These are phyloP conservation scores for Backusella westeae DNA, from an alignment of 192 early-diverging fungal genomes.

Conservation along the genomic window DNA sequence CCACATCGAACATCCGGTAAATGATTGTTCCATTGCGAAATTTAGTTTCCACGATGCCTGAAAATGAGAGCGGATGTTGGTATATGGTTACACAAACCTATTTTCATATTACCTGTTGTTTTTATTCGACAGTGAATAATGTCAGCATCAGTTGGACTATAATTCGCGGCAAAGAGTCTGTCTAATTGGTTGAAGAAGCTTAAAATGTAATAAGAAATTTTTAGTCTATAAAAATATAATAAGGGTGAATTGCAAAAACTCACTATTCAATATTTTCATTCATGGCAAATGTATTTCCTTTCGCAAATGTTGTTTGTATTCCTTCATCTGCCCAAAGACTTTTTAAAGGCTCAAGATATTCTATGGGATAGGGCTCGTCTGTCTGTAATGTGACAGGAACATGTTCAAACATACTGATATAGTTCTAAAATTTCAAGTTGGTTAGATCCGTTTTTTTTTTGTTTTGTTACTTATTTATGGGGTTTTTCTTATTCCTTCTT, in stretches of 20 bases:
- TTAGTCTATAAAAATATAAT: neutral
- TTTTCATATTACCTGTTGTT: slow-evolving; percentile 43
- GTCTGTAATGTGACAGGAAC: slow-evolving; percentile 29
- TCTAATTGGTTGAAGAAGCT: slow-evolving; percentile 54
- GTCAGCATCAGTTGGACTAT: slow-evolving; percentile 51
- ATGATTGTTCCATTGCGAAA: slow-evolving; percentile 42
- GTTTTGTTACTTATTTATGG: neutral
- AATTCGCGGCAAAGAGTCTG: slow-evolving; percentile 39
- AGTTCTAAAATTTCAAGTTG: slow-evolving; percentile 10
- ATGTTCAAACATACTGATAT: slow-evolving; percentile 33
- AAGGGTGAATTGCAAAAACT: slow-evolving; percentile 3
- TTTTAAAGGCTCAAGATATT: slow-evolving; percentile 44
- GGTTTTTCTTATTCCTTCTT: neutral
- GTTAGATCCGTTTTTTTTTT: neutral
- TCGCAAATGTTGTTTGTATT: slow-evolving; percentile 38
- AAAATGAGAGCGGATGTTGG: neutral
- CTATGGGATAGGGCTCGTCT: slow-evolving; percentile 40
- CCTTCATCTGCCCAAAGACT: slow-evolving; percentile 47
- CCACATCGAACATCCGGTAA: slow-evolving; percentile 60
- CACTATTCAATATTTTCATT: slow-evolving; percentile 57
- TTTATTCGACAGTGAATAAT: slow-evolving; percentile 54
- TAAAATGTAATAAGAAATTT: neutral
- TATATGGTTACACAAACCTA: neutral
- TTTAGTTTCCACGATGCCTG: slow-evolving; percentile 53
- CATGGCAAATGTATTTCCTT: slow-evolving; percentile 53